Conservation (phyloP, 2,329 filamentous ascomycete genomes). For the Esteya vermicola region DNA sequence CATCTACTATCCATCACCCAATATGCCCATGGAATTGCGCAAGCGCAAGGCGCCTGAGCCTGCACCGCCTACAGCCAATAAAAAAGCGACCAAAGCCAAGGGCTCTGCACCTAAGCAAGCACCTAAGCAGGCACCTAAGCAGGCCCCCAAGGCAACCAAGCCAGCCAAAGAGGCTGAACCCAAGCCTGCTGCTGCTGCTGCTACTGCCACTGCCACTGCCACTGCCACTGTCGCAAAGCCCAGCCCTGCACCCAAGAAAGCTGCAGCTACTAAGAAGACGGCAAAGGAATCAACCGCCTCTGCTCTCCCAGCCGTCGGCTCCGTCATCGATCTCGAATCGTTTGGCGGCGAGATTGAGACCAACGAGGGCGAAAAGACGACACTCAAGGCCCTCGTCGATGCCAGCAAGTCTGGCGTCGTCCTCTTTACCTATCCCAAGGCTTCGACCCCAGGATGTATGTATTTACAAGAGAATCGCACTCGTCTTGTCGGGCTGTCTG, state of each 20-base stretch:
- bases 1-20: slow-evolving; percentile 3
- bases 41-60: slow-evolving; percentile 45
- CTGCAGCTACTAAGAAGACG: slow-evolving; percentile 9
- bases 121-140: slow-evolving; percentile 18
- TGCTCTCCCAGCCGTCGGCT: slow-evolving; percentile 29
- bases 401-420: slow-evolving; percentile 77
- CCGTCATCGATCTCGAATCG: slow-evolving; percentile 38
- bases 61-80: slow-evolving; percentile 25
- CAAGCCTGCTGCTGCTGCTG: slow-evolving; percentile 13
- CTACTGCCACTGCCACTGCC: slow-evolving; percentile 3
- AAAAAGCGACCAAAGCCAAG: slow-evolving; percentile 22
- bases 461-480: too few relatives aligned
- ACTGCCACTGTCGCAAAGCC: slow-evolving; percentile 9
- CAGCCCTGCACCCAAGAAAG: too few relatives aligned
- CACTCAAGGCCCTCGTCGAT: slow-evolving; percentile 65
- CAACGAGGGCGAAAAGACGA: slow-evolving; percentile 69
- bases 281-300: slow-evolving; percentile 16
- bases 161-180: slow-evolving; percentile 2
- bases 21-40: slow-evolving; percentile 44
- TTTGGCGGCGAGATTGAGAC: slow-evolving; percentile 67
- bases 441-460: slow-evolving; percentile 89
- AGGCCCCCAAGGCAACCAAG: not conserved
- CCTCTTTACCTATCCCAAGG: slow-evolving; percentile 90
- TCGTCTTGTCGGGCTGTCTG: too few relatives aligned
- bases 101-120: slow-evolving; percentile 9